Conservation (phyloP, 108 stramenopile species). For the Cyclotella baltica region DNA sequence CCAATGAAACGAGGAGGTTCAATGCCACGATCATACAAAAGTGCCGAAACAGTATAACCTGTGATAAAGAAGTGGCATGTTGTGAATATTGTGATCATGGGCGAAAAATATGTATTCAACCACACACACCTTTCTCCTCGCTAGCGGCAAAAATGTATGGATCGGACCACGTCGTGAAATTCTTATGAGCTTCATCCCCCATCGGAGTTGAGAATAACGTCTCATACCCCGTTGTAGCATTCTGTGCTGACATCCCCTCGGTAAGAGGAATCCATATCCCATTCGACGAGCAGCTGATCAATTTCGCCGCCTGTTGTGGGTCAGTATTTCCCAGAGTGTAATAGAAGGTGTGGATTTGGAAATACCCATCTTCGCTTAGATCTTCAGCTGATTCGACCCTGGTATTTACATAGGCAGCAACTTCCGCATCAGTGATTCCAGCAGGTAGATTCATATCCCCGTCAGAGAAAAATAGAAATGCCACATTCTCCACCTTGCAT, state of each 20-base stretch:
- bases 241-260: slow-evolving; percentile 6
- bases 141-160: slow-evolving; percentile 61
- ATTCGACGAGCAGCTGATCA: slow-evolving; percentile 48
- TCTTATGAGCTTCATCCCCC: slow-evolving; percentile 28
- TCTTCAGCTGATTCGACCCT: slow-evolving; percentile 11
- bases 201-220: slow-evolving; percentile 38
- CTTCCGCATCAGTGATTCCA: slow-evolving; percentile 21
- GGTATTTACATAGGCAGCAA: slow-evolving; percentile 22
- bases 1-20: slow-evolving; percentile 59
- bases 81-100: neutral
- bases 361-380: slow-evolving; percentile 19
- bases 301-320: slow-evolving; percentile 18
- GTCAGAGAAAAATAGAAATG: slow-evolving; percentile 47
- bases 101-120: neutral
- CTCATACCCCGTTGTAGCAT: slow-evolving; percentile 33
- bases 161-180: slow-evolving; percentile 65
- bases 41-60: slow-evolving; percentile 70
- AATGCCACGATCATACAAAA: slow-evolving; percentile 60
- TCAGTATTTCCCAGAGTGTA: slow-evolving; percentile 37
- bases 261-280: slow-evolving; percentile 46
- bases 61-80: neutral
- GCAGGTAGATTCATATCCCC: slow-evolving; percentile 40
- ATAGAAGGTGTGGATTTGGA: slow-evolving; percentile 29
- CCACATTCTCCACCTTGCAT: slow-evolving; percentile 51
- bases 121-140: slow-evolving; percentile 15